Evolutionary conservation across 768 basidiomycete species (phyloP), one percentile per base, ranked within the genome.

Genomic region (Tricholoma furcatifolium): DNA sequence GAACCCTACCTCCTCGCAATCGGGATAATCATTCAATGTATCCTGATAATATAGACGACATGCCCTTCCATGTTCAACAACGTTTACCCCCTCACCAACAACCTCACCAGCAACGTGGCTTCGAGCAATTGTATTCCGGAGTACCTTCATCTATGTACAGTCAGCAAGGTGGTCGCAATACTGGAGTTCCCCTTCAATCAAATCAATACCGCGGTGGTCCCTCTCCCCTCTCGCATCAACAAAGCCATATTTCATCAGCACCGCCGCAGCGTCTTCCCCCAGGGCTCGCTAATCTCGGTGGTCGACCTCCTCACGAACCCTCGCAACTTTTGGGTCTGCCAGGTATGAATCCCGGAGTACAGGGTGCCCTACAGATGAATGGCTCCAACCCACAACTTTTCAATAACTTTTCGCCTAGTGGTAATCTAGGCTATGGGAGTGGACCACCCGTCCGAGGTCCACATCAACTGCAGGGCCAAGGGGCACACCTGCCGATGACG

Each of bases 231-330:
- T 63, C 74, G 6, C 71, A 70, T 50, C 75, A 71, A 44, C 77
- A 74, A 45, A 80, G 71, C 57, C 65, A 77, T 20, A 63, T 81
- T 38, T 70, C 76, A 36, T 71, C 72, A 31, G 64, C 68, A 12
- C 70, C 72, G 51, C 70, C 72, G 51, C 86, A 87, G 62, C 81
- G 88, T 39, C 70, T 92, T 31, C 90, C 90, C 11, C 88, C 88
- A 14, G 90, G 89, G 30, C 73, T 92, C 35, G 89, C 90, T 11
- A 91, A 91, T 61, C 78, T 92, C 17, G 91, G 90, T 24, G 88
- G 82, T 39, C 83, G 90, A 6, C 89, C 88, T 20, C 89, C 89
- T 2, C 88, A 90, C 58, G 90, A 91, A 46, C 82, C 87, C 18
- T 76, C 77, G 8, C 89, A 88, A 59, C 85, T 84, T 60, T 62